Evolutionary conservation across 2,329 filamentous ascomycete genomes (phyloP), one percentile per base, ranked within the genome.

Genomic region (Pseudogymnoascus sp.): DNA sequence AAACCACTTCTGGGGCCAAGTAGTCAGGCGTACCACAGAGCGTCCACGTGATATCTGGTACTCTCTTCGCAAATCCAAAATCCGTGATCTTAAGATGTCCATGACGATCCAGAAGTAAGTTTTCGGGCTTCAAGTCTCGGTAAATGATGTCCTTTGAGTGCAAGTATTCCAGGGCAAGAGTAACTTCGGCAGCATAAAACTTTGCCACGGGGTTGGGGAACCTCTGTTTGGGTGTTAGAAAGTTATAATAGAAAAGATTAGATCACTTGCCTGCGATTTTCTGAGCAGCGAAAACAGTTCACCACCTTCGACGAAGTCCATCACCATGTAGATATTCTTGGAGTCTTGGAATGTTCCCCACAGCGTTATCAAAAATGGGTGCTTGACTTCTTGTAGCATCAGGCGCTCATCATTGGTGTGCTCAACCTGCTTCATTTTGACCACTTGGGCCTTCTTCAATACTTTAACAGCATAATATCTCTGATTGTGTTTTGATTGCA

Each of bases 341-440:
- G 87, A 84, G 72, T 99, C 94, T 74, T 97, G 93, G 76, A 97
- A 99, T 8, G 94, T 99, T 63, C 94, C 94, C 94, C 94, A 99
- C 41, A 99, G 81, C 1, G 94, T 99, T 73, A 99, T 94, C 66
- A 99, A 81, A 78, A 99, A 99, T 10, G 94, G 92, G 77, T 99
- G 93, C 76, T 97, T 96, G 74, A 97, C 94, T 74, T 96, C 90
- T 74, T 91, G 90, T 71, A 99, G 79, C 94, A 99, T 99, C 70
- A 85, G 86, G 68, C 94, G 84, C 80, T 99, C 94, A 76, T 99
- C 94, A 73, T 99, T 99, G 68, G 94, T 99, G 78, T 99, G 94
- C 77, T 99, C 94, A 64, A 99, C 92, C 77, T 99, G 94, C 84
- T 99, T 99, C 94, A 99, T 97, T 81, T 96, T 96, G 76, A 99